Conservation (phyloP, 1,139 yeast species). For the Zhuliangozyma blackwelliae region DNA sequence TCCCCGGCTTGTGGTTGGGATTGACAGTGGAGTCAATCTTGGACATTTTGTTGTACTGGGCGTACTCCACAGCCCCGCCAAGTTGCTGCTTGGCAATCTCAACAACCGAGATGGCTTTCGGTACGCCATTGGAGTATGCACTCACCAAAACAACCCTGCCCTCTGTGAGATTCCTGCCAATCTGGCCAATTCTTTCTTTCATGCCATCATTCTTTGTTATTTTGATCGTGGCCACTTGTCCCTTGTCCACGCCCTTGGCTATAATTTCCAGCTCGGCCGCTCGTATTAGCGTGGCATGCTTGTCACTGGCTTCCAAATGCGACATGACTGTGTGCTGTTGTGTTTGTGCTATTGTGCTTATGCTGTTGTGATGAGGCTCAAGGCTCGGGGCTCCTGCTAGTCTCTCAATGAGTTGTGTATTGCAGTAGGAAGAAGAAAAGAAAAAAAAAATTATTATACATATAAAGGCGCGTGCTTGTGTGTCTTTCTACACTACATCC, state of each 20-base stretch:
- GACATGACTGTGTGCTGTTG: no score
- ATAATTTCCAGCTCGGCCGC: no score
- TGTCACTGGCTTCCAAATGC: no score
- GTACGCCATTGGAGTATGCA: constrained; percentile 17
- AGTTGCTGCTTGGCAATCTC: constrained; percentile 22
- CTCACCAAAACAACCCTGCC: constrained; percentile 12
- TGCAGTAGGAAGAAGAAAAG: no score
- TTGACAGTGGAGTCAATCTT: constrained; percentile 6
- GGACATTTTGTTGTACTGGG: constrained; percentile 11
- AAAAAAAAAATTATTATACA: no score
- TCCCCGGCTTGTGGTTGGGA: constrained; percentile 8
- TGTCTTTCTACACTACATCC: no score
- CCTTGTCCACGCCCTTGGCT: background rate
- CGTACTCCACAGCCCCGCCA: background rate
- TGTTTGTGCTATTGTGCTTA: no score
- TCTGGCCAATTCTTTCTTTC: constrained; percentile 16
- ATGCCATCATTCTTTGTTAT: constrained; percentile 26
- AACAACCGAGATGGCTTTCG: constrained; percentile 23
- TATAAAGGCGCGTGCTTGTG: no score
- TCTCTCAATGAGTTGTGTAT: no score
- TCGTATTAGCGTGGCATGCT: no score
- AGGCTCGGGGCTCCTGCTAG: no score
- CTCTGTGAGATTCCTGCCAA: constrained; percentile 9
- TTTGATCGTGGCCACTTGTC: constrained; percentile 3
- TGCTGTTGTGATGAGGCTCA: no score